A percentile compares a stretch with the other conserved stretches of the same genome.
phyloP scores from a whole-genome alignment of 805 yeast species.

The Henningerozyma blattae region DNA sequence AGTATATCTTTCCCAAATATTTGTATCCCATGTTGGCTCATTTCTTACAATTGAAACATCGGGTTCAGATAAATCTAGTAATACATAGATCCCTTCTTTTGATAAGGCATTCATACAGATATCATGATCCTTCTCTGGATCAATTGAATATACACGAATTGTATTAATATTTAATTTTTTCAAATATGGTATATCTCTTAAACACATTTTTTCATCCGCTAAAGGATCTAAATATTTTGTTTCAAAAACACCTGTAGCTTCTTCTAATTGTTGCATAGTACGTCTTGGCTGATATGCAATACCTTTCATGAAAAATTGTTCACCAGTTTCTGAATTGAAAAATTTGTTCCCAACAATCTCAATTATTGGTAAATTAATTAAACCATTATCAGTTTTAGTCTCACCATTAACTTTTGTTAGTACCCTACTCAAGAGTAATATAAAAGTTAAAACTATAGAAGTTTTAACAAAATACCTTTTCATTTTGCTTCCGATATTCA shows the following conservation, averaged over 20 bases:
- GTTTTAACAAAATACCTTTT: too few relatives aligned
- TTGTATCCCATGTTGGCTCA: slow-evolving; percentile 66
- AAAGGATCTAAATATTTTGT: slow-evolving; percentile 56
- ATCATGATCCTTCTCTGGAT: slow-evolving; percentile 60
- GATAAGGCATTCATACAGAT: slow-evolving; percentile 62
- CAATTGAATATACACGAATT: slow-evolving; percentile 77
- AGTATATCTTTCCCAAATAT: slow-evolving; percentile 64
- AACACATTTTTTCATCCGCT: slow-evolving; percentile 55
- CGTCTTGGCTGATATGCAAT: slow-evolving; percentile 71
- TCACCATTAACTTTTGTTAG: too few relatives aligned
- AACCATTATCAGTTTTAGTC: too few relatives aligned
- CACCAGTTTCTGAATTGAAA: slow-evolving; percentile 56
- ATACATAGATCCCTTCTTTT: slow-evolving; percentile 83
- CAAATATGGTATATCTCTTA: slow-evolving; percentile 75
- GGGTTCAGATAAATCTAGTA: slow-evolving; percentile 87
- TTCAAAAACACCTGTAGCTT: slow-evolving; percentile 8
- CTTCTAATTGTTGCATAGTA: slow-evolving; percentile 26
- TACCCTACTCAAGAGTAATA: too few relatives aligned
- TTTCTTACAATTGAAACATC: slow-evolving; percentile 63
- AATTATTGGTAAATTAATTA: slow-evolving; percentile 28
- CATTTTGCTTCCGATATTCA: too few relatives aligned
- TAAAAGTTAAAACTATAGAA: too few relatives aligned
- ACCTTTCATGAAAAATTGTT: slow-evolving; percentile 81
- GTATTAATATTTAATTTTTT: slow-evolving; percentile 59
- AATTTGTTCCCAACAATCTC: slow-evolving; percentile 66